These are phyloP conservation scores for Leishmania aethiopica DNA, from an alignment of 208 protist genomes.

Conservation along the genomic window DNA sequence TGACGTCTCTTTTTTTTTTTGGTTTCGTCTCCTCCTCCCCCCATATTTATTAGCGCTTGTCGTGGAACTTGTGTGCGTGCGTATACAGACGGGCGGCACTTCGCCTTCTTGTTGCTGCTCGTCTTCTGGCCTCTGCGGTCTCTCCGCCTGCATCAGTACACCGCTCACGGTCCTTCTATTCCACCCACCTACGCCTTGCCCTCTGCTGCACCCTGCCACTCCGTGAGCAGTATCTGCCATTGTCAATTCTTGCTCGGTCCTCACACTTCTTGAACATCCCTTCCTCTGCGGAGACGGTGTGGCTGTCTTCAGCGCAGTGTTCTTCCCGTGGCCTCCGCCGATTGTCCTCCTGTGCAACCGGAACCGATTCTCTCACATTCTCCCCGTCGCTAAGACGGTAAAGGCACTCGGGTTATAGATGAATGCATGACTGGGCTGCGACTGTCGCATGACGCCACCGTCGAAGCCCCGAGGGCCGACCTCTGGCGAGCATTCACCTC, in stretches of 20 bases:
- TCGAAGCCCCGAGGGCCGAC: background rate
- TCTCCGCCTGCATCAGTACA: background rate
- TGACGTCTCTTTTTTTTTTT: background rate
- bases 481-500: background rate
- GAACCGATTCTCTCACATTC: background rate
- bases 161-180: background rate
- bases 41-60: background rate
- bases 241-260: no score
- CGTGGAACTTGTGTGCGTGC: background rate
- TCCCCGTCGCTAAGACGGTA: background rate
- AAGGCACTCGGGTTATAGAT: background rate
- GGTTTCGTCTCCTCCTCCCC: background rate
- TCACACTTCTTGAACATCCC: background rate
- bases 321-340: no score
- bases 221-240: background rate
- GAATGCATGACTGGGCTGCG: constrained; percentile 7
- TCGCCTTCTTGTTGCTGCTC: background rate
- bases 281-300: background rate
- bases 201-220: background rate
- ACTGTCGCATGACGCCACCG: background rate
- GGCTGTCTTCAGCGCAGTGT: background rate
- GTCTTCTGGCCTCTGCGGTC: background rate
- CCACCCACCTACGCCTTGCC: background rate
- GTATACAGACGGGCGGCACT: background rate
- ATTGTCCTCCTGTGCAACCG: background rate